Percentiles rank a stretch among this genome's conserved stretches.
Evolutionary conservation across 169 alveolate species (phyloP).

Genomic region (Perkinsus marinus): DNA sequence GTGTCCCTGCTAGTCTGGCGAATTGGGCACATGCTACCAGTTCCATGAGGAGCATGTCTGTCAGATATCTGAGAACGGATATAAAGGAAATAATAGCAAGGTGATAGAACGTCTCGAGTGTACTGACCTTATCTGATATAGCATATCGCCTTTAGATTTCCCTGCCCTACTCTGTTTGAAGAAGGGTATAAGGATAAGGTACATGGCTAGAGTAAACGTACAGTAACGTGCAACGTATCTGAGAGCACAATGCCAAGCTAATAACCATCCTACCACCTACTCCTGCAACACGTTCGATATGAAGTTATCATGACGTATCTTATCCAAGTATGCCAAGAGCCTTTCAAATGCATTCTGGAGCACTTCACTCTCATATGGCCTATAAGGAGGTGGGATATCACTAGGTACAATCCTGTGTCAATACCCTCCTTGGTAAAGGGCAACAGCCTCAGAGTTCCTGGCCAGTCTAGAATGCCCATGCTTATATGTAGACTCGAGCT

Average conservation of each 20-base stretch:
- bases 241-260: not conserved
- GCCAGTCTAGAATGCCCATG: not conserved
- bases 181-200: not conserved
- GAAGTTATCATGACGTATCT: not conserved
- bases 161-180: not conserved
- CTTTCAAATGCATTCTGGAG: not conserved
- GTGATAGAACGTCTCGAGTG: not conserved
- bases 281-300: not conserved
- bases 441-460: not conserved
- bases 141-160: not conserved
- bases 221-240: not conserved
- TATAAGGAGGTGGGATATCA: not conserved
- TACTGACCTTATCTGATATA: not conserved
- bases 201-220: not conserved
- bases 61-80: not conserved
- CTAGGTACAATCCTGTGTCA: not conserved
- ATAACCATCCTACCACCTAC: not conserved
- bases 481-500: not conserved
- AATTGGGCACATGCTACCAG: not conserved
- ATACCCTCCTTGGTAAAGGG: not conserved
- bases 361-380: not conserved
- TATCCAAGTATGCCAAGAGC: not conserved
- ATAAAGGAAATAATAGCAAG: not conserved
- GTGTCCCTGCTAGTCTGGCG: not conserved
- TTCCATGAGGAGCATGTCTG: not conserved